These are phyloP conservation scores for Entrophospora sp. DNA, from an alignment of 192 early-diverging fungal genomes.

Conservation along the genomic window DNA sequence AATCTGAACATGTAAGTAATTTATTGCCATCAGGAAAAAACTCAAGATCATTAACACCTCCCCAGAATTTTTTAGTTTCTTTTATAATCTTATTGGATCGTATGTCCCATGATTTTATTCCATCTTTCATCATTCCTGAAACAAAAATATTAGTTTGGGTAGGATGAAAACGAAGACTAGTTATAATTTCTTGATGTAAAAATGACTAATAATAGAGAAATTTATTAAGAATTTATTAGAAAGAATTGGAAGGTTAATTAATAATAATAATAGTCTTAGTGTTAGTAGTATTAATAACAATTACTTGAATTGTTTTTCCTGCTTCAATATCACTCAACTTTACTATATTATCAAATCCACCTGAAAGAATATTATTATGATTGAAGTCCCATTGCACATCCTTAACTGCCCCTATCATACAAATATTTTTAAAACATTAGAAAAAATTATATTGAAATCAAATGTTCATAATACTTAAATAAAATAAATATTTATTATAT, in stretches of 20 bases:
- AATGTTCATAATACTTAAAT: neutral
- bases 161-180: slow-evolving; percentile 14
- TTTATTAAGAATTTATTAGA: too few relatives aligned
- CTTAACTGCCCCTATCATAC: slow-evolving; percentile 13
- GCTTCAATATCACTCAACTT: slow-evolving; percentile 13
- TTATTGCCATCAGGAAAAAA: slow-evolving; percentile 13
- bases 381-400: slow-evolving; percentile 1
- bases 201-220: slow-evolving; percentile 8
- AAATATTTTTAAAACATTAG: neutral
- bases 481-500: neutral
- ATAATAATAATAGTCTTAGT: too few relatives aligned
- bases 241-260: too few relatives aligned
- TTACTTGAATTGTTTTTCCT: slow-evolving; percentile 7
- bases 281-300: too few relatives aligned
- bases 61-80: slow-evolving; percentile 15
- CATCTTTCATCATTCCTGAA: slow-evolving; percentile 19
- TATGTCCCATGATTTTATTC: slow-evolving; percentile 16
- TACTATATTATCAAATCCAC: slow-evolving; percentile 14
- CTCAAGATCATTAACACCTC: slow-evolving; percentile 18
- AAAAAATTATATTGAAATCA: neutral
- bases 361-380: slow-evolving; percentile 5
- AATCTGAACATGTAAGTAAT: slow-evolving; percentile 16
- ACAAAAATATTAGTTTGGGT: slow-evolving; percentile 3
- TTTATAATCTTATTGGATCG: slow-evolving; percentile 14
- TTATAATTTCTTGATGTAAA: slow-evolving; percentile 13